Conservation (phyloP, 1,284 basidiomycete genomes). For the Stygiomarasmius scandens region DNA sequence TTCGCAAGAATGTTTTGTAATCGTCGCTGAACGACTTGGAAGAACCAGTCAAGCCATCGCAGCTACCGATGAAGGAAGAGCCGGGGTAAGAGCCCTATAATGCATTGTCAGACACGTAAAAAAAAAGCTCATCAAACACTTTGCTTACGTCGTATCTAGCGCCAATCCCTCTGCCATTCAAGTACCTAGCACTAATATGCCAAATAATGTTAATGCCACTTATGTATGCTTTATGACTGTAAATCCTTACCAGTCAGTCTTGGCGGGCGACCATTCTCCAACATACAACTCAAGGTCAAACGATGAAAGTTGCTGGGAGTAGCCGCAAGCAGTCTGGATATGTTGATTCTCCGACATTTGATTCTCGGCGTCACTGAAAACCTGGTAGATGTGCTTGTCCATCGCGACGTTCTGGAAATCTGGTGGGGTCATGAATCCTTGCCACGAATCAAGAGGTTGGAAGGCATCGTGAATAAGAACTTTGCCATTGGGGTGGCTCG, state of each 20-base stretch:
- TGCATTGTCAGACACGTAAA: neutral
- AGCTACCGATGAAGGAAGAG: constrained; percentile 71
- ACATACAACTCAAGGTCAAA: constrained; percentile 78
- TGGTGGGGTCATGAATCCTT: constrained; percentile 64
- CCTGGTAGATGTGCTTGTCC: constrained; percentile 76
- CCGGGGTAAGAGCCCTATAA: constrained; percentile 57
- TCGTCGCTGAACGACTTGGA: constrained; percentile 71
- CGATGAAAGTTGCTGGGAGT: constrained; percentile 45
- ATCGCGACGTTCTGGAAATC: constrained; percentile 70
- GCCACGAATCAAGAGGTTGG: constrained; percentile 77
- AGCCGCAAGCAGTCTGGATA: constrained; percentile 64
- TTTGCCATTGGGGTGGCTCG: constrained; percentile 55
- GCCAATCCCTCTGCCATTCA: constrained; percentile 71
- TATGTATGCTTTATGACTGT: neutral
- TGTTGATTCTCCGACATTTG: constrained; percentile 53
- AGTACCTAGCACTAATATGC: constrained; percentile 61
- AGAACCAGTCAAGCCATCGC: constrained; percentile 71
- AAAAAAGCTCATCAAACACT: neutral
- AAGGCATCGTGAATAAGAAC: constrained; percentile 87
- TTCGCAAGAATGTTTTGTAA: constrained; percentile 84
- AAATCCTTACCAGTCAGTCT: constrained; percentile 63
- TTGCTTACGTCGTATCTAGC: constrained; percentile 71
- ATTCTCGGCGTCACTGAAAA: constrained; percentile 34
- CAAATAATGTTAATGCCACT: neutral
- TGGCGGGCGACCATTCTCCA: constrained; percentile 85